Conservation (phyloP, 177 flowering plant species). For the Tripterygium wilfordii region DNA sequence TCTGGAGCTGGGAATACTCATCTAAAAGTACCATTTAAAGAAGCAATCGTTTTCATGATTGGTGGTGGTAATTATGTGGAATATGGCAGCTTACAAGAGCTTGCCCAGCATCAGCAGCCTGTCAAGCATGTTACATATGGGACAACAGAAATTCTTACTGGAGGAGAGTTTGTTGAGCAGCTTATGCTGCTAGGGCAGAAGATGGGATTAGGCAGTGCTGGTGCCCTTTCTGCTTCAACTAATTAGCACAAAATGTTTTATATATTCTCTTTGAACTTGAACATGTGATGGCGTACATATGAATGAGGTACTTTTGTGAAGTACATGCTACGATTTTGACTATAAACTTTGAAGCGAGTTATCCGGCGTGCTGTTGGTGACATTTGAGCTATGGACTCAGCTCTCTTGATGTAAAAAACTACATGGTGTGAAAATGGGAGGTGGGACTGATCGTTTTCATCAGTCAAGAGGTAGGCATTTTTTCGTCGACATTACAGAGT, state of each 20-base stretch:
- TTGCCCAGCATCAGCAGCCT: slow-evolving; percentile 71
- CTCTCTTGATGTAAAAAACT: no score
- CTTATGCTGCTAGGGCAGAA: slow-evolving; percentile 79
- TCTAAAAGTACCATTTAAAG: slow-evolving; percentile 89
- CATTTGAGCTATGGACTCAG: no score
- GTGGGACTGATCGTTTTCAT: no score
- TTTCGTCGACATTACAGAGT: no score
- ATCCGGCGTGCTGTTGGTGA: no score
- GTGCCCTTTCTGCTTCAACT: slow-evolving; percentile 20
- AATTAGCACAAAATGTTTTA: slow-evolving; percentile 13
- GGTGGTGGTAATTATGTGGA: slow-evolving; percentile 99
- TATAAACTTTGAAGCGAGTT: no score
- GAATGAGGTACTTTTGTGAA: no score
- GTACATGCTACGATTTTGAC: no score
- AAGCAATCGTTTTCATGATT: slow-evolving; percentile 96
- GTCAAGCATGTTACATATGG: slow-evolving; percentile 83
- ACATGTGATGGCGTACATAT: no score
- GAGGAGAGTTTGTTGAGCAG: slow-evolving; percentile 89
- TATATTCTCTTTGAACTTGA: not conserved
- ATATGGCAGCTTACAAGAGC: slow-evolving; percentile 84
- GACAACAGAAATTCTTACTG: slow-evolving; percentile 89
- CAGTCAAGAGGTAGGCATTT: no score
- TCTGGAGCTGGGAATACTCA: slow-evolving; percentile 56
- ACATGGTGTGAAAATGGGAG: no score
- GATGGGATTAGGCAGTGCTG: slow-evolving; percentile 69